Evolutionary conservation across 2,329 filamentous ascomycete genomes (phyloP), one percentile per base, ranked within the genome.

Genomic region (Ceratocystis diversiconidia): DNA sequence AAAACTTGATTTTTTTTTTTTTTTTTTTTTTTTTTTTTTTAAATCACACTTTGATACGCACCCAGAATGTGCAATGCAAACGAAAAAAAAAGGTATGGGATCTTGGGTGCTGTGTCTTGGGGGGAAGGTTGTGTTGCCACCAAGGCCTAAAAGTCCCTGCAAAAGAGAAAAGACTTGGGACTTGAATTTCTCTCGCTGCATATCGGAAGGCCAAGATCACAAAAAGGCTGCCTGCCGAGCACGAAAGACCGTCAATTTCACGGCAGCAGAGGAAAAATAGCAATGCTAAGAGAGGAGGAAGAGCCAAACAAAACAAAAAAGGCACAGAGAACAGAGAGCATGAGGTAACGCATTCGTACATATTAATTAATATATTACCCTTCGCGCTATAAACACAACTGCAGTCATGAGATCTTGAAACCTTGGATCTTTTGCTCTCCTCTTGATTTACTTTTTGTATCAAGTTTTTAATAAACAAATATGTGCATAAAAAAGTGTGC

Each of bases 61-160:
- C 19, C 25, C 19, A 25, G 48, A 52, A 25, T 12, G 19, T n/a
- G 32, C 32, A 36, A 36, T 8, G 8, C 6, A 22, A 25, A 28
- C 28, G 50, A 30, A 32, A 17, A 32, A 55, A 55, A 22, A 30
- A 36, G 10, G 15, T 5, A 25, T n/a, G 7, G 4, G n/a, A 52
- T 52, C 48, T 52, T 52, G 48, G n/a, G 48, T 22, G 12, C 2
- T 4, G n/a, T n/a, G 22, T 25, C n/a, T 25, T 41, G 36, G 36
- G 4, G 12, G 36, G 10, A 12, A 12, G 36, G 10, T 15, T 41
- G 36, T 41, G 36, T 41, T 41, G 55, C 55, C 25, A 59, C 55
- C n/a, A 17, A 10, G 28, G n/a, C 32, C 55, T 59, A 59, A 59
- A 59, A 59, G 55, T 32, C 55, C 55, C 55, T 59, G 55, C 15